Conservation (phyloP, 164 flowering plant genomes). For the Vitis vinifera region ASM3070453v1 NC_081813.1:3329001-3329500, state of each 20-base stretch:
- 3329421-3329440: too few relatives aligned
- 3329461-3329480: too few relatives aligned
- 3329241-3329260: slow-evolving; percentile 36
- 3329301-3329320: too few relatives aligned
- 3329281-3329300: too few relatives aligned
- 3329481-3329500: too few relatives aligned
- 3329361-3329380: too few relatives aligned
- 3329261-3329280: too few relatives aligned
- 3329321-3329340: too few relatives aligned
- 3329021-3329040: slow-evolving; percentile 72
- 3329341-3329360: too few relatives aligned
- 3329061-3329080: slow-evolving; percentile 21
- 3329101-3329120: slow-evolving; percentile 81
- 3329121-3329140: slow-evolving; percentile 89
- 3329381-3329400: too few relatives aligned
- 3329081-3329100: slow-evolving; percentile 69
- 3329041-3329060: slow-evolving; percentile 8
- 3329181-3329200: slow-evolving; percentile 24
- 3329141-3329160: slow-evolving; percentile 89
- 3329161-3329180: slow-evolving; percentile 44
- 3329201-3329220: slow-evolving; percentile 74
- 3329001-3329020: slow-evolving; percentile 53
- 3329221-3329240: slow-evolving; percentile 46
- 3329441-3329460: too few relatives aligned
- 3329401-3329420: too few relatives aligned